Base-by-base conservation (phyloP, 2,329 filamentous ascomycete genomes). In the Blastomyces parvus region DNA sequence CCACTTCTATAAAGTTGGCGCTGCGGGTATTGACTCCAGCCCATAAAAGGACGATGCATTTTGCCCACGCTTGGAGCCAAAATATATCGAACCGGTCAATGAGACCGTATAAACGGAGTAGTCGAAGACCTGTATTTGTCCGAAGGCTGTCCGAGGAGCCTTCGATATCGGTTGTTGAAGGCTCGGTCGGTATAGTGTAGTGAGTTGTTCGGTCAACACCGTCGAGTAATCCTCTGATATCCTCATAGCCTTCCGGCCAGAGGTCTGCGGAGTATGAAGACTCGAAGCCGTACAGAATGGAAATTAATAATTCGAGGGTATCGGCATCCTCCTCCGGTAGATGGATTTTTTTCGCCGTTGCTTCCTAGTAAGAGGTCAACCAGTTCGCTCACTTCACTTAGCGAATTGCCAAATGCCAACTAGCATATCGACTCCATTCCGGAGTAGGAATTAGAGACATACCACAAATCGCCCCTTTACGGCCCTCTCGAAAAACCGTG, bases 201-300 rank as follows among this genome's bases (percentile, higher is more conserved):
- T n/a, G 7, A 40, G 14, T 27, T n/a, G 56, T 3, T 11, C 27
- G 33, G 22, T 27, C 25, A 22, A 44, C 27, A 40, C 25, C 22
- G 38, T 27, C 25, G 9, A 38, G 33, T 7, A 22, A 59, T 17
- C 22, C 17, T 8, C 14, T 44, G n/a, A 42, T 19, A 42, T 59
- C 56, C 7, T 27, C 36, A 3, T 59, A n/a, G 30, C 25, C 56
- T 59, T 59, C 40, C 9, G 40, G 33, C 56, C 56, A 59, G 36
- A 59, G 56, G 17, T 59, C 56, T 42, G 36, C 36, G 7, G 14
- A 59, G 8, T 59, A 59, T 19, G 56, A 30, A 14, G n/a, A 27
- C n/a, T 59, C 56, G 14, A 59, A 40, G 25, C 56, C 56, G 22
- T 59, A 59, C 9, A 59, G 38, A 44, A 59, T 59, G 3, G 56